phyloP scores from a whole-genome alignment of 2,329 filamentous ascomycete species.

The Trichoderma koningiopsis region DNA sequence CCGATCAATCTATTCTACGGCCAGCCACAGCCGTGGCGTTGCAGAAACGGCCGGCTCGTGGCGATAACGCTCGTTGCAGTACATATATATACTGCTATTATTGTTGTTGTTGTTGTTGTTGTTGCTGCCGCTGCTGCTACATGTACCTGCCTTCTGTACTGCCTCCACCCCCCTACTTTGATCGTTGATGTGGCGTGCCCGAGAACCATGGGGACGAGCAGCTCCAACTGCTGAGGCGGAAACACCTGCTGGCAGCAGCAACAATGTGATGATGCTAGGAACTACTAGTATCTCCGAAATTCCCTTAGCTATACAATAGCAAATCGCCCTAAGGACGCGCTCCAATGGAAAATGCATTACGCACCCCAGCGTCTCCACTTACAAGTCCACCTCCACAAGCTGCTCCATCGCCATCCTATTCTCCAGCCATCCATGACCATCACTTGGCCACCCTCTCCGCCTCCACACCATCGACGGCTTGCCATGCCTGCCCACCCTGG shows the following conservation, averaged over 20 bases:
- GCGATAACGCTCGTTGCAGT: not conserved
- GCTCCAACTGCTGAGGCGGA: slow-evolving; percentile 19
- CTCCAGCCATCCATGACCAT: slow-evolving; percentile 24
- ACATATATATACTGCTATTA: not conserved
- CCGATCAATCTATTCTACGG: not conserved
- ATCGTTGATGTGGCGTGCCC: slow-evolving; percentile 17
- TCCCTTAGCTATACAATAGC: slow-evolving; percentile 16
- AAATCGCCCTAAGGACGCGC: slow-evolving; percentile 21
- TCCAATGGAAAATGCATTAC: slow-evolving; percentile 25
- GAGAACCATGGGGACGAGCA: slow-evolving; percentile 11
- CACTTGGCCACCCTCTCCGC: slow-evolving; percentile 23
- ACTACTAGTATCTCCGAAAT: slow-evolving; percentile 25
- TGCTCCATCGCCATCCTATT: slow-evolving; percentile 18
- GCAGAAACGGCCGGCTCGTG: not conserved
- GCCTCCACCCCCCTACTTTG: not conserved
- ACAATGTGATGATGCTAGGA: slow-evolving; percentile 3
- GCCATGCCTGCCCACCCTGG: slow-evolving; percentile 24
- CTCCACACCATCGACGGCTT: slow-evolving; percentile 26
- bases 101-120: not conserved
- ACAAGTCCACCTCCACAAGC: slow-evolving; percentile 25
- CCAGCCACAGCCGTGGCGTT: not conserved
- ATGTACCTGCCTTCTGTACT: not conserved
- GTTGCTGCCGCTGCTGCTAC: not conserved
- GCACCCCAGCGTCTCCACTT: slow-evolving; percentile 26
- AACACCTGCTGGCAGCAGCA: slow-evolving; percentile 16